phyloP scores from a whole-genome alignment of 768 basidiomycete genomes.

The Boletus rufocinnamomeus region DNA sequence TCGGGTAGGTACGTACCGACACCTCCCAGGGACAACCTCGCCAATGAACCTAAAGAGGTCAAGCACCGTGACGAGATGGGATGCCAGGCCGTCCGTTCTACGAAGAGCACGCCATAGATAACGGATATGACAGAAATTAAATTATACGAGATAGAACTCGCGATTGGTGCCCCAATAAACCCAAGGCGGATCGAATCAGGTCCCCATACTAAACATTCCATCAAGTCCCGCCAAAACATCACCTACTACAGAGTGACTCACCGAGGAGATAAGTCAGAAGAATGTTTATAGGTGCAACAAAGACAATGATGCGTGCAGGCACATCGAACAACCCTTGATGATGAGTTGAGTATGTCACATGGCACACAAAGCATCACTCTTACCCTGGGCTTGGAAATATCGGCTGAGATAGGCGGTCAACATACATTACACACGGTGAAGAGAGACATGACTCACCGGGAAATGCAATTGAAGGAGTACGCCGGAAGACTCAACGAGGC shows the following conservation, averaged over 20 bases:
- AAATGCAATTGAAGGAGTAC: slow-evolving; percentile 56
- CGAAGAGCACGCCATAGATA: slow-evolving; percentile 62
- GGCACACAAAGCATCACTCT: slow-evolving; percentile 34
- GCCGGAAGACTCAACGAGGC: slow-evolving; percentile 78
- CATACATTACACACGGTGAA: slow-evolving; percentile 36
- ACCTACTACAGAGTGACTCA: slow-evolving; percentile 28
- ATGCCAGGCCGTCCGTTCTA: slow-evolving; percentile 80
- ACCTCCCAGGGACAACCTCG: slow-evolving; percentile 79
- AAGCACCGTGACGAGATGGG: slow-evolving; percentile 70
- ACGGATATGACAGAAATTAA: slow-evolving; percentile 65
- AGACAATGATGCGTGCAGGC: slow-evolving; percentile 79
- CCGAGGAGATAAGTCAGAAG: slow-evolving; percentile 82
- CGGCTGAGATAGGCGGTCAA: slow-evolving; percentile 45
- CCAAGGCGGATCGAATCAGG: slow-evolving; percentile 80
- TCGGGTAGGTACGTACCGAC: slow-evolving; percentile 47
- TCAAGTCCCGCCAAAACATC: slow-evolving; percentile 35
- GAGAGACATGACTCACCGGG: slow-evolving; percentile 36
- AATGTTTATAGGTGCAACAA: slow-evolving; percentile 84
- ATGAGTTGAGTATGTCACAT: slow-evolving; percentile 1
- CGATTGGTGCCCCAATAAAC: slow-evolving; percentile 90
- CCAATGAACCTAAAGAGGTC: slow-evolving; percentile 63
- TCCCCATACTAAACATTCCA: slow-evolving; percentile 82
- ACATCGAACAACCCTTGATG: slow-evolving; percentile 72
- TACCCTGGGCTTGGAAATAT: slow-evolving; percentile 80
- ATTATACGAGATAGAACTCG: slow-evolving; percentile 87